A percentile compares a stretch with the other conserved stretches of the same genome.
Conservation (phyloP, 148 eudicot species). For the Agrostemma githago region DNA sequence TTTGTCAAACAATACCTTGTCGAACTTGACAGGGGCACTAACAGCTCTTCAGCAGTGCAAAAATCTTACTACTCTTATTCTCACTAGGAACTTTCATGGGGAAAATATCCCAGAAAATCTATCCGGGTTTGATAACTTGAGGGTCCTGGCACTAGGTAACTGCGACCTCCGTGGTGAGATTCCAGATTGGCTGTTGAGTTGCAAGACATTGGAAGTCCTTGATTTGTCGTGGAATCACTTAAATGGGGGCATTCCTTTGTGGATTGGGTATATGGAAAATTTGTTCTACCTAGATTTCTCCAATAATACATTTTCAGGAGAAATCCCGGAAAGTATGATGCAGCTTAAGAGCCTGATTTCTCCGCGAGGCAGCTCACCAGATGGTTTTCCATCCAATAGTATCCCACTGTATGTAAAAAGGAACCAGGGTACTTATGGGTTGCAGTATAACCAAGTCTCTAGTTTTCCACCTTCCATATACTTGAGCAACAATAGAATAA, state of each 20-base stretch:
- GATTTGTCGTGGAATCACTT: constrained; percentile 87
- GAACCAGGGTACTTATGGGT: constrained; percentile 60
- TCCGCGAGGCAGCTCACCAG: constrained; percentile 27
- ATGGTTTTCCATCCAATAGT: constrained; percentile 40
- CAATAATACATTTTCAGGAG: constrained; percentile 71
- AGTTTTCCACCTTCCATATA: constrained; percentile 84
- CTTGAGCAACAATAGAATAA: constrained; percentile 58
- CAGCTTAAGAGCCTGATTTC: constrained; percentile 54
- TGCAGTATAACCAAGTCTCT: constrained; percentile 74
- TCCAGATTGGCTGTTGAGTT: constrained; percentile 54
- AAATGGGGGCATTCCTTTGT: constrained; percentile 56
- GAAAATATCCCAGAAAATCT: constrained; percentile 53
- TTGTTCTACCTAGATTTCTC: constrained; percentile 81
- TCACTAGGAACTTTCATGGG: constrained; percentile 60
- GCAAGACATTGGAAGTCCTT: constrained; percentile 58
- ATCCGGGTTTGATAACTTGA: constrained; percentile 41
- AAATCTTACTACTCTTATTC: constrained; percentile 65
- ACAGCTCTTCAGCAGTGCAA: constrained; percentile 51
- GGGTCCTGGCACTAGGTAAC: constrained; percentile 58
- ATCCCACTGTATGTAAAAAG: constrained; percentile 78
- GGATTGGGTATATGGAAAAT: constrained; percentile 75
- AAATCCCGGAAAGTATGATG: constrained; percentile 55
- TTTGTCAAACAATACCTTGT: constrained; percentile 57
- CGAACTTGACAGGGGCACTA: constrained; percentile 51
- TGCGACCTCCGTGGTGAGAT: constrained; percentile 60